Evolutionary conservation across 1,284 basidiomycete genomes (phyloP).

Genomic region (Ustilago lituana): DNA sequence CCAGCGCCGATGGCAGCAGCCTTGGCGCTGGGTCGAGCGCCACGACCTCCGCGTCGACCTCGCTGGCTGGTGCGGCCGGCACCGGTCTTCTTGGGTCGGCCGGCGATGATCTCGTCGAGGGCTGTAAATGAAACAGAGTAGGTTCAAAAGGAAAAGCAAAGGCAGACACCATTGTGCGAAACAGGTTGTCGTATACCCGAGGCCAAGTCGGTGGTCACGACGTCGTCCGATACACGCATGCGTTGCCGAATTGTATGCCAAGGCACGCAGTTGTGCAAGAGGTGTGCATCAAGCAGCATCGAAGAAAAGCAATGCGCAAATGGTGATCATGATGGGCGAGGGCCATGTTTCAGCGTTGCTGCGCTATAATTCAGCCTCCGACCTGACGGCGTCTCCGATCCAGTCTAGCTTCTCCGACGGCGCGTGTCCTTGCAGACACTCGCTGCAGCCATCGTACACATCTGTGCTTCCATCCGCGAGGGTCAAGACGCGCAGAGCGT

Average conservation of each 20-base stretch:
- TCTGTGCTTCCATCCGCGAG: too few species aligned
- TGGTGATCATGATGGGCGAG: neutral
- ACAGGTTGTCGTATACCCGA: neutral
- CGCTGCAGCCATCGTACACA: too few species aligned
- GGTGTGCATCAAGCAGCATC: too few species aligned
- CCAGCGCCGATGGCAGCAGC: slow-evolving; percentile 58
- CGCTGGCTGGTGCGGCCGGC: slow-evolving; percentile 36
- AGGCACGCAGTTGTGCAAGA: too few species aligned
- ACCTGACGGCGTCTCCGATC: too few species aligned
- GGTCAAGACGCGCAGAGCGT: too few species aligned
- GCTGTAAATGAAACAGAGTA: slow-evolving; percentile 37
- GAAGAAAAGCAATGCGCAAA: too few species aligned
- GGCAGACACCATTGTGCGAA: neutral
- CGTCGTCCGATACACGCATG: neutral
- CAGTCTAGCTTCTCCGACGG: too few species aligned
- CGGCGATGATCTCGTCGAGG: slow-evolving; percentile 64
- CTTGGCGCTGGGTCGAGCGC: slow-evolving; percentile 56
- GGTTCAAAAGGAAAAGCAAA: slow-evolving; percentile 6
- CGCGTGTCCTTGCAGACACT: too few species aligned
- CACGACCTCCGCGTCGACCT: slow-evolving; percentile 39
- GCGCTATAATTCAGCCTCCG: too few species aligned
- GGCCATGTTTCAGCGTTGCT: neutral
- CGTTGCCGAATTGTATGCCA: too few species aligned
- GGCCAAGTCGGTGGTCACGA: neutral
- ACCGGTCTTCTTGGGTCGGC: slow-evolving; percentile 57